Conservation (phyloP, 2,329 filamentous ascomycete genomes). For the Trichoderma atroviride region DNA sequence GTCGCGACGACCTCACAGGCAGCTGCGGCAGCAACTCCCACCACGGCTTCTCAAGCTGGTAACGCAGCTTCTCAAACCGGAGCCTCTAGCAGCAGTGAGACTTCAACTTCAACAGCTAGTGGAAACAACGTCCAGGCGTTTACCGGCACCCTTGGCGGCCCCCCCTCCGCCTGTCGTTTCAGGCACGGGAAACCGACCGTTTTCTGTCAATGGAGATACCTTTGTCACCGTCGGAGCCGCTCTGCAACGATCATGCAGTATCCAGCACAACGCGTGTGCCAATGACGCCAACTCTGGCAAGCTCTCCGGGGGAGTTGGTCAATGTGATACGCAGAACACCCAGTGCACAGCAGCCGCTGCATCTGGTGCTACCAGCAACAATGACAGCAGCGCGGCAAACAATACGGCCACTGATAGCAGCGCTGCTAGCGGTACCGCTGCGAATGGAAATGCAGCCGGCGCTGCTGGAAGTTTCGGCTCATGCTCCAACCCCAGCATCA, state of each 20-base stretch:
- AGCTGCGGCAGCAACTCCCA: background rate
- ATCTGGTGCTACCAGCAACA: background rate
- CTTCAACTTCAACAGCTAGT: background rate
- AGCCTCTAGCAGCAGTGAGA: background rate
- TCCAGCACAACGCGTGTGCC: constrained; percentile 65
- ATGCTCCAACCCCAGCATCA: constrained; percentile 1
- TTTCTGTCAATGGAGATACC: constrained; percentile 58
- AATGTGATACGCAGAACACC: background rate
- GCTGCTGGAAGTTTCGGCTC: background rate
- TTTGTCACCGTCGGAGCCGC: constrained; percentile 61
- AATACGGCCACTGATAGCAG: background rate
- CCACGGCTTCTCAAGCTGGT: background rate
- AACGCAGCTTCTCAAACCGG: background rate
- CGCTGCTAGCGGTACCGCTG: background rate
- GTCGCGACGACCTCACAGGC: background rate
- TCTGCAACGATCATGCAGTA: constrained; percentile 62
- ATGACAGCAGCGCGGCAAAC: background rate
- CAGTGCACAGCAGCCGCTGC: background rate
- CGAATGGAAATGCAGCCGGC: background rate
- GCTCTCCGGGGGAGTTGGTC: constrained; percentile 42
- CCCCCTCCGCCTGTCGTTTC: background rate
- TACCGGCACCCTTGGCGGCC: background rate
- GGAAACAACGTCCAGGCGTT: background rate
- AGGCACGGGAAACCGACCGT: constrained; percentile 48
- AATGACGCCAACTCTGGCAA: constrained; percentile 58